Evolutionary conservation across 768 basidiomycete genomes (phyloP).

Genomic region (Trametes sanguinea): DNA sequence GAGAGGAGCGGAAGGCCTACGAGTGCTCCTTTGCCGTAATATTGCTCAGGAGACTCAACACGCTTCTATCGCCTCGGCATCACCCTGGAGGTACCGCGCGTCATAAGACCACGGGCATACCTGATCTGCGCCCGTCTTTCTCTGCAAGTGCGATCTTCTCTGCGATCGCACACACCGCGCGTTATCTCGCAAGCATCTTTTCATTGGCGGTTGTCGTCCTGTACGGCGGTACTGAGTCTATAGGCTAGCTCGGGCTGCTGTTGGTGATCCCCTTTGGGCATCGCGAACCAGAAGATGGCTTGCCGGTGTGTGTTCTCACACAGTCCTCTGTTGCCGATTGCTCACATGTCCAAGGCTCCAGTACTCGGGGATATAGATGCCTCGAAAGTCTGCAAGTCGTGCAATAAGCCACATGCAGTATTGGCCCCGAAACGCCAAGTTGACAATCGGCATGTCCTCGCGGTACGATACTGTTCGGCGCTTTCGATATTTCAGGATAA

Average conservation of each 20-base stretch:
- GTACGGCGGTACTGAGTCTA: slow-evolving; percentile 18
- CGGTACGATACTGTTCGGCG: slow-evolving; percentile 7
- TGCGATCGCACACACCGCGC: slow-evolving; percentile 2
- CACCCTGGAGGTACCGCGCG: slow-evolving; percentile 15
- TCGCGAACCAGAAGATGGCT: slow-evolving; percentile 7
- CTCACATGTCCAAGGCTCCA: slow-evolving; percentile 16
- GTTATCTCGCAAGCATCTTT: slow-evolving; percentile 15
- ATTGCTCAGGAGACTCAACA: slow-evolving; percentile 8
- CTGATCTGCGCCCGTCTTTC: slow-evolving; percentile 12
- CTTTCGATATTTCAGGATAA: background rate
- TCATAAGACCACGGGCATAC: slow-evolving; percentile 15
- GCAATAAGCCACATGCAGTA: background rate
- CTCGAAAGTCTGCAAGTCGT: background rate
- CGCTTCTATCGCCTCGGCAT: slow-evolving; percentile 23
- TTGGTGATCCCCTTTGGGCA: background rate
- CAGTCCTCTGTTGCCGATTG: background rate
- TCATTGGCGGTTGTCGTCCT: slow-evolving; percentile 1
- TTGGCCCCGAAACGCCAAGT: background rate
- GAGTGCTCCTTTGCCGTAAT: slow-evolving; percentile 13
- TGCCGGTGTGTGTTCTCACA: slow-evolving; percentile 10
- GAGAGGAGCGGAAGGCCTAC: slow-evolving; percentile 10
- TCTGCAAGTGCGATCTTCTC: slow-evolving; percentile 4
- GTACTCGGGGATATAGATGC: background rate
- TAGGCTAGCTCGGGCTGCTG: slow-evolving; percentile 4
- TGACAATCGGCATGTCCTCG: slow-evolving; percentile 2